Conservation (phyloP, 441 rosid genomes). For the Populus hybrid region DNA sequence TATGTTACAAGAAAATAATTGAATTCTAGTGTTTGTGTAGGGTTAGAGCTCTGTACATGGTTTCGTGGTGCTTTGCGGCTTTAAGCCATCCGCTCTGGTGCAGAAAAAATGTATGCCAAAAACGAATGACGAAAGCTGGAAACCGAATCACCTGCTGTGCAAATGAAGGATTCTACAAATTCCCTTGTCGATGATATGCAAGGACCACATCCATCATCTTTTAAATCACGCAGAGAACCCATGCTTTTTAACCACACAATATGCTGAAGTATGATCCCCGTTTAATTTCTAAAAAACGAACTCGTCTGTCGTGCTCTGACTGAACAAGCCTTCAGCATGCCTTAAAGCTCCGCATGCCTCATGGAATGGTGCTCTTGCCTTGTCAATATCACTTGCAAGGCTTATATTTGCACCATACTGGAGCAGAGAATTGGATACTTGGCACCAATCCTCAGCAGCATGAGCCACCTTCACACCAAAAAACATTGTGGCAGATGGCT, state of each 20-base stretch:
- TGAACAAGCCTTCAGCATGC: constrained; percentile 14
- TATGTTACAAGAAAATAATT: constrained; percentile 49
- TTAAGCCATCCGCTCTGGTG: constrained; percentile 28
- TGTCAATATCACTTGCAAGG: constrained; percentile 16
- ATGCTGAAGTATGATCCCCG: neutral
- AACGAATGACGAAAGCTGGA: constrained; percentile 25
- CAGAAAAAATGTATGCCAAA: constrained; percentile 28
- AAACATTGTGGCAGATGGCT: constrained; percentile 20
- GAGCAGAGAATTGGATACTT: constrained; percentile 15
- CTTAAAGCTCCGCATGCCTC: constrained; percentile 16
- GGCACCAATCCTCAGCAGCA: constrained; percentile 25
- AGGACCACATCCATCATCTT: constrained; percentile 19
- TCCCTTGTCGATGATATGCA: constrained; percentile 14
- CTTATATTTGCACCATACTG: constrained; percentile 17
- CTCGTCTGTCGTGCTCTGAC: neutral
- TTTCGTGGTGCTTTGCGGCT: constrained; percentile 32
- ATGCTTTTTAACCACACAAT: neutral
- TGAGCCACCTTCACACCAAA: constrained; percentile 9
- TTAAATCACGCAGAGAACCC: constrained; percentile 7
- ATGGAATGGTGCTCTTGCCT: constrained; percentile 16
- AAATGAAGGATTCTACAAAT: constrained; percentile 16
- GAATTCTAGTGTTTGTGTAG: constrained; percentile 40
- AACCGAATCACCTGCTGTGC: constrained; percentile 16
- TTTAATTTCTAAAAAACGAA: neutral
- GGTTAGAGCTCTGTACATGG: constrained; percentile 62